phyloP scores from a whole-genome alignment of 306 rosid species.

The Medicago truncatula region MtrunA17r5.0-ANR NC_053044.1:28570001-28570500 shows the following conservation, averaged over 20 bases:
- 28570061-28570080: not conserved
- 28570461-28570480: rapidly evolving
- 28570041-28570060: not conserved
- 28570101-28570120: not conserved
- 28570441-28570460: not conserved
- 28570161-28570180: not conserved
- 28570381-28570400: not conserved
- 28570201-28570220: not conserved
- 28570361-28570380: slow-evolving; percentile 20
- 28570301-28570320: not conserved
- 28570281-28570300: not conserved
- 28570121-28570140: not conserved
- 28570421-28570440: not conserved
- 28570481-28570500: not conserved
- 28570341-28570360: not conserved
- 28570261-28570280: not conserved
- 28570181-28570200: not conserved
- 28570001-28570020: not conserved
- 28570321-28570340: not conserved
- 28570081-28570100: not conserved
- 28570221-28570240: not conserved
- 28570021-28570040: not conserved
- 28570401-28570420: too few relatives aligned
- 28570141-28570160: slow-evolving; percentile 11
- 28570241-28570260: slow-evolving; percentile 5